Conservation (phyloP, 768 basidiomycete species). For the Crepidotus variabilis region DNA sequence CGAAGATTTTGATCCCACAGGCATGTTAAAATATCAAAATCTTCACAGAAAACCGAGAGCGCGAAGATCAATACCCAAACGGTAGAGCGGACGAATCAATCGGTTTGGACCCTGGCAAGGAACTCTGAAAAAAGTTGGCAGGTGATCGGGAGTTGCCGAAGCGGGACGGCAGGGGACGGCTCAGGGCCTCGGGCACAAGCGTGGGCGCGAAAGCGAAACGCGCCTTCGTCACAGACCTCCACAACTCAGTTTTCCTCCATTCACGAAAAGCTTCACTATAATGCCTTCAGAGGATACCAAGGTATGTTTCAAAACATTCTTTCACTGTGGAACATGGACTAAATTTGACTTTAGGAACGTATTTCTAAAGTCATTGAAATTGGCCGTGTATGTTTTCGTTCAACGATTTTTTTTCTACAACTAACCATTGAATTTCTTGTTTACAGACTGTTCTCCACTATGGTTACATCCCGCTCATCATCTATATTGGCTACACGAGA, state of each 20-base stretch:
- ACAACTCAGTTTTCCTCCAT: conserved; percentile 12
- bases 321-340: background rate
- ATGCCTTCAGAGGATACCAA: conserved; percentile 95
- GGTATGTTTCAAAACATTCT: conserved; percentile 35
- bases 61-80: conserved; percentile 12
- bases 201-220: background rate
- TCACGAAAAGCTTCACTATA: conserved; percentile 16
- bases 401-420: too few species aligned
- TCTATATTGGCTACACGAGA: conserved; percentile 90
- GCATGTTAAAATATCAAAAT: conserved; percentile 38
- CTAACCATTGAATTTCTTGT: too few species aligned
- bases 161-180: too few species aligned
- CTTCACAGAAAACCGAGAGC: background rate
- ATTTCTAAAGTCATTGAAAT: conserved; percentile 79
- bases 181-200: conserved; percentile 9
- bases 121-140: conserved; percentile 29
- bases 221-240: conserved; percentile 15
- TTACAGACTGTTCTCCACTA: conserved; percentile 85
- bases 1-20: conserved; percentile 45
- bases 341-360: conserved; percentile 58
- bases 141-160: conserved; percentile 34
- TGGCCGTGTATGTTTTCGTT: conserved; percentile 58
- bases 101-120: conserved; percentile 13
- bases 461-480: conserved; percentile 95
- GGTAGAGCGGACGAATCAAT: background rate